A percentile compares a stretch with the other conserved stretches of the same genome.
phyloP scores from a whole-genome alignment of 2,329 filamentous ascomycete species.

The Neonectria ditissima region DNA sequence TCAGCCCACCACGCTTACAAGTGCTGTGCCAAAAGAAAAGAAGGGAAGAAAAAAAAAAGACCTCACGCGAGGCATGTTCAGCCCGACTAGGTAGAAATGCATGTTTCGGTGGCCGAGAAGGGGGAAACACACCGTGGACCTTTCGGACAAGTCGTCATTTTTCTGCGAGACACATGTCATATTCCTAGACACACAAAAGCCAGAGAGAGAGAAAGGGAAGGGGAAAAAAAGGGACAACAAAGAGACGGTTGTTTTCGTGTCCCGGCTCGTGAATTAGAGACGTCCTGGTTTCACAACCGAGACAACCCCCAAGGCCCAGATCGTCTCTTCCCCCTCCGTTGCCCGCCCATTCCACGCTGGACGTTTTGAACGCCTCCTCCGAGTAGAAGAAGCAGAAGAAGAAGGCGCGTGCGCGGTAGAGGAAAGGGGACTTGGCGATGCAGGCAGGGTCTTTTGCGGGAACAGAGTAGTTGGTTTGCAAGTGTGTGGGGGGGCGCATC shows the following conservation, averaged over 20 bases:
- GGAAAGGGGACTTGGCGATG: slow-evolving; percentile 18
- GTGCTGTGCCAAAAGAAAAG: neutral
- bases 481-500: neutral
- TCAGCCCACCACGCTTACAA: neutral
- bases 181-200: too few species aligned
- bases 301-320: neutral
- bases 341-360: slow-evolving; percentile 9
- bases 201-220: too few species aligned
- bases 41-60: too few species aligned
- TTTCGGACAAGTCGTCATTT: too few species aligned
- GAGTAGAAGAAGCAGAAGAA: too few species aligned
- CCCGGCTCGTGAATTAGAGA: neutral
- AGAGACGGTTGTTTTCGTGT: neutral
- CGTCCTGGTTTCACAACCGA: too few species aligned
- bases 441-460: slow-evolving; percentile 38
- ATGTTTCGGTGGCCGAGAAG: neutral
- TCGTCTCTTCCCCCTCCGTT: neutral
- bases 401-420: too few species aligned
- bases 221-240: neutral
- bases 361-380: neutral
- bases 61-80: neutral
- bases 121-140: too few species aligned
- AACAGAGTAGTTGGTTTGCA: too few species aligned
- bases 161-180: slow-evolving; percentile 8
- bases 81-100: neutral